Evolutionary conservation across 331 rosid genomes (phyloP), one percentile per base, ranked within the genome.

Genomic region (Phaseolus coccineus): DNA sequence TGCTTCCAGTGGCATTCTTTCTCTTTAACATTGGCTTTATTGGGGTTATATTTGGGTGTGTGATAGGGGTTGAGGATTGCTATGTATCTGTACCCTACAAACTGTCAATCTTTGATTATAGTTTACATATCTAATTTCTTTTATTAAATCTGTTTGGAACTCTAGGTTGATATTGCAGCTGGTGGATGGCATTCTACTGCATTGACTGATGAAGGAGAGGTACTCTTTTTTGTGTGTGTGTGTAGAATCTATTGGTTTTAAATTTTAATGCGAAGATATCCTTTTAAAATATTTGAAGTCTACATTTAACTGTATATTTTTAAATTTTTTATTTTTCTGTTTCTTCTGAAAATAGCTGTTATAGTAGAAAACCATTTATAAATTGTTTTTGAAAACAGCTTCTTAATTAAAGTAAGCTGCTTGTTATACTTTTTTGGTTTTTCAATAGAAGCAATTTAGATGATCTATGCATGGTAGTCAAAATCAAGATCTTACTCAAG

Each of bases 111-210:
- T 56, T 24, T 56, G 15, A 56, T 56, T 58, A 5, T 59, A 28
- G 9, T 28, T 59, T 39, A 28, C 13, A 51, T 83, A n/a, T 39
- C 81, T 86, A 57, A 46, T 57, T 19, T 61, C 22, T 51, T 53
- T 65, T 19, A 25, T 53, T 55, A 24, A 58, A 35, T 71, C 51
- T 79, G 52, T 77, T 50, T 83, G 77, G 77, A 51, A 24, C 27
- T 72, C 30, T 57, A 96, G 99, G 94, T 96, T 81, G 99, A 91
- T 79, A 93, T 96, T 85, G 97, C 99, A 69, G 98, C 99, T 81
- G 99, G 99, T 82, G 99, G 99, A 73, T 96, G 99, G 99, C 99
- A 93, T 85, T 96, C 98, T 80, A 96, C 96, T 73, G 96, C 94
- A 57, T 84, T 96, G 82, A 93, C 97, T 74, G 89, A 84, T n/a